phyloP scores from a whole-genome alignment of 257 asterid species.

The Penstemon newberryi region DNA sequence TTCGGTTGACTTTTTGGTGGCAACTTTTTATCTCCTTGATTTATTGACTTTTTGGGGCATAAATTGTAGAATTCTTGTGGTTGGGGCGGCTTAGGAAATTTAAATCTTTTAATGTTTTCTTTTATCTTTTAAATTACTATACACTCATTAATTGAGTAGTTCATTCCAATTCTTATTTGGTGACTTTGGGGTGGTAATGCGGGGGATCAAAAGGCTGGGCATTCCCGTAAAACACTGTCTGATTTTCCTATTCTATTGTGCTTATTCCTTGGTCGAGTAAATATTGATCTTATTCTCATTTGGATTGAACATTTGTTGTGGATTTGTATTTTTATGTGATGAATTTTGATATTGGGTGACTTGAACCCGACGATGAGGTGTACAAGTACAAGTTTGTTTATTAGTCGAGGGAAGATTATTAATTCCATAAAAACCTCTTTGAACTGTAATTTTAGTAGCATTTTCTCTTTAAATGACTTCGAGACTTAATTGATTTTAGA shows the following conservation, averaged over 20 bases:
- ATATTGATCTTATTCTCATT: slow-evolving; percentile 4
- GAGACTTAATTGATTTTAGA: slow-evolving; percentile 13
- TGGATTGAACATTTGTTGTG: not conserved
- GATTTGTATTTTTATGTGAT: slow-evolving; percentile 16
- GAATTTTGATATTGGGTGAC: slow-evolving; percentile 2
- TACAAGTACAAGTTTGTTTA: not conserved
- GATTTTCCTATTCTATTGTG: not conserved
- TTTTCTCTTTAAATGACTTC: not conserved
- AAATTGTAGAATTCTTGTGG: slow-evolving; percentile 10
- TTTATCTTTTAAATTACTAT: not conserved
- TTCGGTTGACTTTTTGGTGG: slow-evolving; percentile 30
- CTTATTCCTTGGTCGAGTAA: slow-evolving; percentile 4
- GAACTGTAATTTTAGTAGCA: slow-evolving; percentile 1
- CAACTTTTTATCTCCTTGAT: slow-evolving; percentile 20
- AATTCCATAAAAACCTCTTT: not conserved
- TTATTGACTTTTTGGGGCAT: slow-evolving; percentile 18
- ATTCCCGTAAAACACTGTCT: slow-evolving; percentile 1
- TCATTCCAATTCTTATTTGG: not conserved
- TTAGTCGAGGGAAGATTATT: not conserved
- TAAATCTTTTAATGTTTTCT: slow-evolving; percentile 16
- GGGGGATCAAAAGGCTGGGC: slow-evolving; percentile 25
- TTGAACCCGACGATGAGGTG: slow-evolving; percentile 9
- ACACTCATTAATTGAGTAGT: slow-evolving; percentile 4
- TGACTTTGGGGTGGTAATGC: slow-evolving; percentile 3
- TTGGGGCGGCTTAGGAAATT: slow-evolving; percentile 29